Base-by-base conservation (phyloP, 768 basidiomycete genomes). In the Infundibulicybe gibba region DNA sequence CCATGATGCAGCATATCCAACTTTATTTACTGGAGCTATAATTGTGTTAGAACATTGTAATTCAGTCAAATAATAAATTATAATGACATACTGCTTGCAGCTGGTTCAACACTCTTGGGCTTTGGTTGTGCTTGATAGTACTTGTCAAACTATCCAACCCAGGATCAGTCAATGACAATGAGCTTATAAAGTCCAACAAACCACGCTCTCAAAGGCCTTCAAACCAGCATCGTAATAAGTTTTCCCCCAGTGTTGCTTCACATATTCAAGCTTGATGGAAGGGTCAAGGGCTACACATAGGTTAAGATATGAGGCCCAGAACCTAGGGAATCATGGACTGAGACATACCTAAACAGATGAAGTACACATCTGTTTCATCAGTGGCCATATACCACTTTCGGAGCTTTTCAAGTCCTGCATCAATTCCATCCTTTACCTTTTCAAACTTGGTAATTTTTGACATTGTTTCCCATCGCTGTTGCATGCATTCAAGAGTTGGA, bases 321-420 rank as follows among this genome's bases (percentile, higher is more conserved):
- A 42, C 42, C 5, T 34, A 30, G 38, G 48, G 30, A 13, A 16
- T 48, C 45, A 48, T 25, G 50, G 9, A 25, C 25, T 25, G 25
- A 41, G 17, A 33, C 48, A n/a, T 38, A 62, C 63, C 55, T 34
- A 63, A 45, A 40, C 52, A 54, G 12, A 58, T 54, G 48, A 61
- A 61, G 41, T 61, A 61, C 2, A 50, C 46, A 49, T 63, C 52
- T 33, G 44, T 52, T 9, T 61, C 39, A 13, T 60, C 52, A 5
- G 56, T 48, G 13, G 50, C 44, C 3, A 32, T 25, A 37, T 63
- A 63, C 60, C 59, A 66, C 40, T 66, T 66, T 6, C 51, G 34
- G 11, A 64, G 45, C 20, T 59, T 66, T 0, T 39, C 49, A 14
- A 64, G 49, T 1, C 62, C 63, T 30, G 52, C 50, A 13, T 47